phyloP scores from a whole-genome alignment of 2,329 filamentous ascomycete species.

The Hymenoscyphus infarciens region DNA sequence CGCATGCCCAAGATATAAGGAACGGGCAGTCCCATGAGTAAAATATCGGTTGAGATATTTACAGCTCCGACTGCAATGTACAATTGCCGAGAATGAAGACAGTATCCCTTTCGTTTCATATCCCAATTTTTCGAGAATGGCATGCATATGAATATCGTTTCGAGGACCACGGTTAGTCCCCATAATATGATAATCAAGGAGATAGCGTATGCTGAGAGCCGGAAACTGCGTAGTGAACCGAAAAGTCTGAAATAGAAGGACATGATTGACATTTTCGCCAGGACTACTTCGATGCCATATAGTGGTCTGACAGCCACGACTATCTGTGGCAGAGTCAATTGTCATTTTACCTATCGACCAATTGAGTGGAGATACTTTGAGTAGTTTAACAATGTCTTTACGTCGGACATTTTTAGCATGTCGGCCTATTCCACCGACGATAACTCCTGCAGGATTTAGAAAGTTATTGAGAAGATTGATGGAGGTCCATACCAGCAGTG shows the following conservation, averaged over 20 bases:
- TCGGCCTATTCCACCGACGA: constrained; percentile 15
- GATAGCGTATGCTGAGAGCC: constrained; percentile 12
- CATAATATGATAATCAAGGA: constrained; percentile 11
- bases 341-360: no score
- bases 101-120: neutral
- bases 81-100: constrained; percentile 3
- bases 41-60: constrained; percentile 38
- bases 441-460: constrained; percentile 8
- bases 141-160: constrained; percentile 1
- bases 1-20: constrained; percentile 36
- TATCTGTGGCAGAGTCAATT: constrained; percentile 1
- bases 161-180: constrained; percentile 12
- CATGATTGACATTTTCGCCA: constrained; percentile 15
- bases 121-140: constrained; percentile 7
- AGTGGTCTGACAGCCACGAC: constrained; percentile 13
- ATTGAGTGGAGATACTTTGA: constrained; percentile 11
- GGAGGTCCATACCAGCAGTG: constrained; percentile 11
- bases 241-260: constrained; percentile 17
- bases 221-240: constrained; percentile 13
- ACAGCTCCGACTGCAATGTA: constrained; percentile 13
- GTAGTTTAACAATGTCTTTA: constrained; percentile 8
- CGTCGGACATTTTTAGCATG: constrained; percentile 13
- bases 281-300: constrained; percentile 13
- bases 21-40: constrained; percentile 35
- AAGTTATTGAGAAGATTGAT: neutral